Evolutionary conservation across 495 filamentous ascomycete genomes (phyloP).

Genomic region (Endocarpon pusillum): DNA sequence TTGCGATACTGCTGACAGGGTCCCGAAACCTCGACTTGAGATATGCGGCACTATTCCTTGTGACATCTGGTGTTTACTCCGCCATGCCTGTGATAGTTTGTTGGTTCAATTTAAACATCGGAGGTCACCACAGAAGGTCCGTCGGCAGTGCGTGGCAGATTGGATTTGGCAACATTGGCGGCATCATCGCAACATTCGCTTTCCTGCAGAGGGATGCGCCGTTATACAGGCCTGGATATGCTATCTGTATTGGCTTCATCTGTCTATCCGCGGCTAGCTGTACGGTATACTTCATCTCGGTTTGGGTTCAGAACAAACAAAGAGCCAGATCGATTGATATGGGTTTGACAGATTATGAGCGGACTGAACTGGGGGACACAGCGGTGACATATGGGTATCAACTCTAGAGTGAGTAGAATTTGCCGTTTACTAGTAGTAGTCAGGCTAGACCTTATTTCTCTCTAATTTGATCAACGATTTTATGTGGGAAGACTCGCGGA

Average conservation of each 20-base stretch:
- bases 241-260: constrained; percentile 60
- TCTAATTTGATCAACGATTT: no score
- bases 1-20: constrained; percentile 52
- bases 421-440: no score
- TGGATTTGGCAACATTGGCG: constrained; percentile 76
- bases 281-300: constrained; percentile 38
- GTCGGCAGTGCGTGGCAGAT: constrained; percentile 83
- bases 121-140: constrained; percentile 67
- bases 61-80: constrained; percentile 35
- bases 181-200: constrained; percentile 75
- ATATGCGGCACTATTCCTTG: constrained; percentile 61
- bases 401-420: no score
- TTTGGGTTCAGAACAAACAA: constrained; percentile 48
- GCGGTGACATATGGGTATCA: no score
- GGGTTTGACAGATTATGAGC: constrained; percentile 52
- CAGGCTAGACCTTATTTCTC: no score
- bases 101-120: constrained; percentile 90
- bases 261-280: constrained; percentile 46
- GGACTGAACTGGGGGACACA: constrained; percentile 58
- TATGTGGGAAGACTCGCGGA: no score
- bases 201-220: constrained; percentile 61
- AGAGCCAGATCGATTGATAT: constrained; percentile 36
- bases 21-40: constrained; percentile 38
- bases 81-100: constrained; percentile 31
- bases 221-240: constrained; percentile 54